Base-by-base conservation (phyloP, 345 rosid genomes). In the Rubroshorea leprosula region DNA sequence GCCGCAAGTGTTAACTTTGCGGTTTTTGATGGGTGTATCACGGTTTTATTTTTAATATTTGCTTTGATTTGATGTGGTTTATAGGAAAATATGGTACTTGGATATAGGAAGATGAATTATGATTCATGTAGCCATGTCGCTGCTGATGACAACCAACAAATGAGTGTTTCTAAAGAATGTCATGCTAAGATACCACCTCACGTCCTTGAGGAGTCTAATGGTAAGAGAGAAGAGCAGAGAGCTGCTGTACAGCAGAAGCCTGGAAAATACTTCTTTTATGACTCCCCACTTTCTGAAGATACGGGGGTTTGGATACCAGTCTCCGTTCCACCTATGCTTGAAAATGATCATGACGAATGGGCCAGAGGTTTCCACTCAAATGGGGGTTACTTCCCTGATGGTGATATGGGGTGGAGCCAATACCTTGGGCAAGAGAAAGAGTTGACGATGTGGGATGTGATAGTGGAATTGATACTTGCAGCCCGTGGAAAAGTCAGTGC, bases 251-350 rank as follows among this genome's bases (percentile, higher is more conserved):
- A 63, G 22, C 76, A 63, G 47, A 84, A 75, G 69, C 65, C 48
- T 0, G 87, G 93, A 39, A 89, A 83, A 72, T 92, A 80, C 72
- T 92, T 92, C 72, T 81, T 61, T 72, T 92, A 89, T 54, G 99
- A 87, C 54, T 23, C 81, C 0, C 99, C 97, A 0, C 84, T 72
- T 31, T 69, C 74, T 49, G 99, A 93, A 60, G 96, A 93, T 50
- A 93, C 99, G 6, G 99, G 99, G 49, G 76, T 60, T 60, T 93
- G 99, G 99, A 93, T 93, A 66, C 97, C 97, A 0, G 94, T 93
- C 47, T 93, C 99, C 22, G 94, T 89, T 65, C 99, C 99, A 25
- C 97, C 97, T 0, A 81, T 82, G 97, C 72, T 76, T 48, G 97
- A 83, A 57, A 64, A 69, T 49, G 82, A 85, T 51, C 80, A 61